phyloP scores from a whole-genome alignment of 441 rosid genomes.

The Jatropha podagrica region DNA sequence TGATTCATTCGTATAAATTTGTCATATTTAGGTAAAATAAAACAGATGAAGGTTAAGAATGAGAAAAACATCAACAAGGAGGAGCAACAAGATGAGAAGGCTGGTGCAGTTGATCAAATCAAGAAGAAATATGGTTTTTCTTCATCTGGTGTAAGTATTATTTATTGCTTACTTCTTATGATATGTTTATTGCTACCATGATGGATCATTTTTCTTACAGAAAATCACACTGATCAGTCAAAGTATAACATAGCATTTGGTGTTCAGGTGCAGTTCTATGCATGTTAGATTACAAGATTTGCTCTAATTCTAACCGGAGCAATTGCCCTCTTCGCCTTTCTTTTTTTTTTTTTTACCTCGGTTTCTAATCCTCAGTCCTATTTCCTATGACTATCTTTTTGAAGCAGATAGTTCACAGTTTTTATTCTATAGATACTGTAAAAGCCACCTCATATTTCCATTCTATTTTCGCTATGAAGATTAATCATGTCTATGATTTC shows the following conservation, averaged over 20 bases:
- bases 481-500: neutral
- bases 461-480: neutral
- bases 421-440: neutral
- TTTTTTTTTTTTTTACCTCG: too few species aligned
- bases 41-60: slow-evolving; percentile 60
- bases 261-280: neutral
- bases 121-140: slow-evolving; percentile 91
- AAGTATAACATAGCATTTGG: neutral
- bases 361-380: too few species aligned
- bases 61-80: slow-evolving; percentile 55
- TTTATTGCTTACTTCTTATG: neutral
- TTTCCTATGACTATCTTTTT: neutral
- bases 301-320: too few species aligned
- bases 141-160: slow-evolving; percentile 50
- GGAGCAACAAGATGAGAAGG: slow-evolving; percentile 52
- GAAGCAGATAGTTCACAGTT: slow-evolving; percentile 1
- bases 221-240: neutral
- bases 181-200: neutral
- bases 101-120: slow-evolving; percentile 67
- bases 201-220: neutral
- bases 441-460: slow-evolving; percentile 5
- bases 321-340: too few species aligned
- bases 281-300: neutral
- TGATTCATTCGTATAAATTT: slow-evolving; percentile 4
- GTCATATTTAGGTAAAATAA: slow-evolving; percentile 54